A percentile compares a stretch with the other conserved stretches of the same genome.
phyloP scores from a whole-genome alignment of 371 early-diverging fungal species.

The Catenaria anguillulae region DNA sequence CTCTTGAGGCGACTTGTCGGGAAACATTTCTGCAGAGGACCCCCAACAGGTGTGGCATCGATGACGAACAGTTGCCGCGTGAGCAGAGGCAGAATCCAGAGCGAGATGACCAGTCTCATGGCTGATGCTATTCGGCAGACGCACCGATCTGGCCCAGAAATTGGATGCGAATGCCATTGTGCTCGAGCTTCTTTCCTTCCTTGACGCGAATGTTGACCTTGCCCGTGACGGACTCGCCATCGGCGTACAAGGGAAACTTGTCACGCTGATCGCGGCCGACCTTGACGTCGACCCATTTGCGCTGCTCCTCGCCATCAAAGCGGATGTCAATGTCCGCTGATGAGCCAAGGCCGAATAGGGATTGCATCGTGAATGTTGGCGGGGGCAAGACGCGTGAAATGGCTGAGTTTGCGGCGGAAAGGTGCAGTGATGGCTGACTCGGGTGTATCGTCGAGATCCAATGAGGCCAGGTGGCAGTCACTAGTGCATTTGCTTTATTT shows the following conservation, averaged over 20 bases:
- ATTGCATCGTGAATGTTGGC: not conserved
- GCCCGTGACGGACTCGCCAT: conserved; percentile 85
- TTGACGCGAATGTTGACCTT: conserved; percentile 75
- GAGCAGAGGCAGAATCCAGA: too few species aligned
- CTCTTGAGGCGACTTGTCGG: conserved; percentile 73
- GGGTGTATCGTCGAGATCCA: too few species aligned
- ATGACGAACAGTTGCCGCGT: too few species aligned
- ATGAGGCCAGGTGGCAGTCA: conserved; percentile 90
- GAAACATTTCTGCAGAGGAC: conserved; percentile 57
- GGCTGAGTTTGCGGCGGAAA: conserved; percentile 92
- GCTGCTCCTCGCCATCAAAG: conserved; percentile 57
- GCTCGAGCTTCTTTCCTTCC: conserved; percentile 85
- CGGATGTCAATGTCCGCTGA: conserved; percentile 75
- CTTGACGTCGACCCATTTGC: conserved; percentile 76
- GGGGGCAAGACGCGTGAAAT: too few species aligned
- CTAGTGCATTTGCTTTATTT: conserved; percentile 86
- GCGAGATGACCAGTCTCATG: too few species aligned
- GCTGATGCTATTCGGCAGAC: too few species aligned
- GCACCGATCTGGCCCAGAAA: too few species aligned
- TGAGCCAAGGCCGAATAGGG: conserved; percentile 62
- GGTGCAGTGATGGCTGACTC: too few species aligned
- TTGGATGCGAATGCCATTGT: conserved; percentile 93
- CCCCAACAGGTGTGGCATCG: too few species aligned
- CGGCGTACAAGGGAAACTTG: conserved; percentile 85
- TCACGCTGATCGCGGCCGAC: conserved; percentile 73